phyloP scores from a whole-genome alignment of 2,329 filamentous ascomycete genomes.

The Penicillium sp. region DNA sequence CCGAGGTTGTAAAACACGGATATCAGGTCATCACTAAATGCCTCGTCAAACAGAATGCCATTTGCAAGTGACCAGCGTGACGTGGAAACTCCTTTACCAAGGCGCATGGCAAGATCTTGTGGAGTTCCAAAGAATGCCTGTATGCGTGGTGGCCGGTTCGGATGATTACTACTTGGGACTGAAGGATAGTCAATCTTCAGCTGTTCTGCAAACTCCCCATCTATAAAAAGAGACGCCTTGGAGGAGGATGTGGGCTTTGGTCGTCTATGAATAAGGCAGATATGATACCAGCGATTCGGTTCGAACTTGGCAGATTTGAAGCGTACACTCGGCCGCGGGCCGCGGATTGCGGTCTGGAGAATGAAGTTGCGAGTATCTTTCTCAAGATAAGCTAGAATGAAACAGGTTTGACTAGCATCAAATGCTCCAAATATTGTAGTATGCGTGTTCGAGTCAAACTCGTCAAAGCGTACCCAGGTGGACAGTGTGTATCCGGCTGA shows the following conservation, averaged over 20 bases:
- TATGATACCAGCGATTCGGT: slow-evolving; percentile 85
- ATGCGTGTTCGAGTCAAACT: slow-evolving; percentile 81
- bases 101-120: slow-evolving; percentile 76
- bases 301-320: slow-evolving; percentile 84
- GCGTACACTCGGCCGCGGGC: slow-evolving; percentile 82
- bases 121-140: slow-evolving; percentile 95
- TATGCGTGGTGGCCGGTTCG: slow-evolving; percentile 62
- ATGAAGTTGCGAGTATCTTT: slow-evolving; percentile 94
- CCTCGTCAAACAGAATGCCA: slow-evolving; percentile 85
- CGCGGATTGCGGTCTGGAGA: slow-evolving; percentile 89
- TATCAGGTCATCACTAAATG: slow-evolving; percentile 86
- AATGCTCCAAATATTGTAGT: slow-evolving; percentile 97
- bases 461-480: slow-evolving; percentile 85
- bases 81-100: slow-evolving; percentile 72
- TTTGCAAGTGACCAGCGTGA: slow-evolving; percentile 90
- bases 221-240: slow-evolving; percentile 84
- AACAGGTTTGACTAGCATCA: slow-evolving; percentile 89
- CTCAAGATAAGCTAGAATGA: slow-evolving; percentile 90
- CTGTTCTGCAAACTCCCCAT: slow-evolving; percentile 93
- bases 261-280: slow-evolving; percentile 82
- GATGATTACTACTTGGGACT: slow-evolving; percentile 66
- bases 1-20: slow-evolving; percentile 90
- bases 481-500: slow-evolving; percentile 86
- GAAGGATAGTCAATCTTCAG: slow-evolving; percentile 85
- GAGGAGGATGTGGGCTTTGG: slow-evolving; percentile 75